These are phyloP conservation scores for Alternaria ventricosa DNA, from an alignment of 2,329 filamentous ascomycete species.

Conservation along the genomic window DNA sequence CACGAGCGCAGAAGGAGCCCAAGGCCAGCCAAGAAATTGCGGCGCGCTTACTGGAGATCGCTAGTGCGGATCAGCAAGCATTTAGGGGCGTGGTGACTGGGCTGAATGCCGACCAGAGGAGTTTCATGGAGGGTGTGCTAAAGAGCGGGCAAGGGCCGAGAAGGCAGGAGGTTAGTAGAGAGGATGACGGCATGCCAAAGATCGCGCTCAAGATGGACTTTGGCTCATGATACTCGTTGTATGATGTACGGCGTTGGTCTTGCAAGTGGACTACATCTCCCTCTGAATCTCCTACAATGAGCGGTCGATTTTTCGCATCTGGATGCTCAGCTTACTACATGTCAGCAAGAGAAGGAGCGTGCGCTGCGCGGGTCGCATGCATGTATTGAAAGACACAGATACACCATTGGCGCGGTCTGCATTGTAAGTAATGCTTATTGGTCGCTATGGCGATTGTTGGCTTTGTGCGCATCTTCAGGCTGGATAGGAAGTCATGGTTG, in stretches of 20 bases:
- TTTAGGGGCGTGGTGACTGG: constrained; percentile 78
- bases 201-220: constrained; percentile 98
- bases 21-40: constrained; percentile 73
- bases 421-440: neutral
- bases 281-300: neutral
- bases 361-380: neutral
- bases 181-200: constrained; percentile 67
- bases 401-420: neutral
- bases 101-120: constrained; percentile 73
- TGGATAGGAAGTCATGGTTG: neutral
- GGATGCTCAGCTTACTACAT: neutral
- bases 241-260: neutral
- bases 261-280: neutral
- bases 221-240: constrained; percentile 26
- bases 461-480: neutral
- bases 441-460: neutral
- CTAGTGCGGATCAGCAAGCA: constrained; percentile 71
- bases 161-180: constrained; percentile 60
- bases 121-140: constrained; percentile 82
- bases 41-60: constrained; percentile 78
- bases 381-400: neutral
- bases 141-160: constrained; percentile 59
- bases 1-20: constrained; percentile 69
- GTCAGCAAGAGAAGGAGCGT: neutral
- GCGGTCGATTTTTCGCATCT: neutral